These are phyloP conservation scores for Thalassiosira livingstoniorum DNA, from an alignment of 352 stramenopile species.

Conservation along the genomic window DNA sequence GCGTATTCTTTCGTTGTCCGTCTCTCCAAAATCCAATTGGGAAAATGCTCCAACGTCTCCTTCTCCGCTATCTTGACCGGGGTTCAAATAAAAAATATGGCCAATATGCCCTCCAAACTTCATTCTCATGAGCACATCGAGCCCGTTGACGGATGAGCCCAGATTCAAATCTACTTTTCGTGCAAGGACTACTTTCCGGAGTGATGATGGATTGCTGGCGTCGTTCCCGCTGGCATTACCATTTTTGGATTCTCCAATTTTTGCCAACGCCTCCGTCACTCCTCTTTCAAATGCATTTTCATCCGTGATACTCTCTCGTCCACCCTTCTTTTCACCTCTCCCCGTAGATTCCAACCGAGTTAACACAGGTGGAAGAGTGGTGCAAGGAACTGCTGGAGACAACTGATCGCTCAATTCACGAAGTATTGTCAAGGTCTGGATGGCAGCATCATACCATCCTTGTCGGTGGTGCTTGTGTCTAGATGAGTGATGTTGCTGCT, in stretches of 20 bases:
- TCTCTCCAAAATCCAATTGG: neutral
- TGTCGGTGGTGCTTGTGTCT: no score
- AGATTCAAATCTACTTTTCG: slow-evolving; percentile 75
- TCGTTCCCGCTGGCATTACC: no score
- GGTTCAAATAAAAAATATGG: slow-evolving; percentile 80
- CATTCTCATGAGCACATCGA: slow-evolving; percentile 80
- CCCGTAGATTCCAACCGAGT: slow-evolving; percentile 46
- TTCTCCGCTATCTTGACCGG: slow-evolving; percentile 31
- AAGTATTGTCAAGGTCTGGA: slow-evolving; percentile 55
- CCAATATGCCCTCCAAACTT: slow-evolving; percentile 78
- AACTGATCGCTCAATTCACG: slow-evolving; percentile 55
- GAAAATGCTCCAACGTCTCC: no score
- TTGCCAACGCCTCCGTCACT: slow-evolving; percentile 65
- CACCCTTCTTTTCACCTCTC: slow-evolving; percentile 30
- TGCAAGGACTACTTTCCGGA: slow-evolving; percentile 84
- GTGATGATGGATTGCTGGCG: neutral
- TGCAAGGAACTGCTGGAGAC: slow-evolving; percentile 60
- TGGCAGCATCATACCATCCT: slow-evolving; percentile 49
- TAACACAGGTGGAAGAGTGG: slow-evolving; percentile 78
- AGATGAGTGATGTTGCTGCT: slow-evolving; percentile 20
- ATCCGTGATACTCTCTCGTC: slow-evolving; percentile 35
- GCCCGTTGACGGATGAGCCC: slow-evolving; percentile 48
- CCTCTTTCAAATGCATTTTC: slow-evolving; percentile 68
- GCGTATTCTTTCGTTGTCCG: slow-evolving; percentile 10
- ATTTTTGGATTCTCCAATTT: no score